Percentiles rank a stretch among this genome's conserved stretches.
phyloP scores from a whole-genome alignment of 768 basidiomycete species.

The Boletales sp. region DNA sequence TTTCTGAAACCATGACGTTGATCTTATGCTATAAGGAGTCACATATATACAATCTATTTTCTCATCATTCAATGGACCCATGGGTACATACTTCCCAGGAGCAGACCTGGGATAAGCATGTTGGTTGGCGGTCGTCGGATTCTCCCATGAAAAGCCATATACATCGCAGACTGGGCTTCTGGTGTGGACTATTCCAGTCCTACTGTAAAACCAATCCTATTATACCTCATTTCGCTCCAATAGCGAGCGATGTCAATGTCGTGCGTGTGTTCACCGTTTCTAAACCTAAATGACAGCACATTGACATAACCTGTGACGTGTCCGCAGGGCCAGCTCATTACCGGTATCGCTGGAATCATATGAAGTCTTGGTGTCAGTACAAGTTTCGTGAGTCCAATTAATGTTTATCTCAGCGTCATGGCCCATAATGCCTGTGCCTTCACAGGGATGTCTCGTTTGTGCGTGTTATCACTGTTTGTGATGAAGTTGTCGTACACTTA shows the following conservation, averaged over 20 bases:
- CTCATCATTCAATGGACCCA: too few relatives aligned
- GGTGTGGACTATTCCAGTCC: not conserved
- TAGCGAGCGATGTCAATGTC: not conserved
- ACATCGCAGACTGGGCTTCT: not conserved
- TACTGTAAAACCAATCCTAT: not conserved
- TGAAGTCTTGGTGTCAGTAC: conserved; percentile 1
- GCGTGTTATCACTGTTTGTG: not conserved
- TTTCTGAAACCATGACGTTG: too few relatives aligned
- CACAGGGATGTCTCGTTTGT: conserved; percentile 6
- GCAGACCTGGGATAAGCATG: too few relatives aligned
- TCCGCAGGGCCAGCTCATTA: too few relatives aligned
- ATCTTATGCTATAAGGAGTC: too few relatives aligned
- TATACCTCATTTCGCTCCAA: not conserved
- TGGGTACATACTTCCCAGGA: too few relatives aligned
- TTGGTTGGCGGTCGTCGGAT: too few relatives aligned
- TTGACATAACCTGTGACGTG: not conserved
- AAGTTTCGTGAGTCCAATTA: conserved; percentile 6
- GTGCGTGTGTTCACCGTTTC: not conserved
- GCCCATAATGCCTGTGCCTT: too few relatives aligned
- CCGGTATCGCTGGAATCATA: not conserved
- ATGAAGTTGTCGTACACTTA: not conserved
- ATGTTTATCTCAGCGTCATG: too few relatives aligned
- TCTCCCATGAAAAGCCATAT: not conserved
- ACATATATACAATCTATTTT: too few relatives aligned
- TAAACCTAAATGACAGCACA: not conserved